Evolutionary conservation across 2,329 filamentous ascomycete species (phyloP), one percentile per base, ranked within the genome.

Genomic region (Colletotrichum higginsianum): DNA sequence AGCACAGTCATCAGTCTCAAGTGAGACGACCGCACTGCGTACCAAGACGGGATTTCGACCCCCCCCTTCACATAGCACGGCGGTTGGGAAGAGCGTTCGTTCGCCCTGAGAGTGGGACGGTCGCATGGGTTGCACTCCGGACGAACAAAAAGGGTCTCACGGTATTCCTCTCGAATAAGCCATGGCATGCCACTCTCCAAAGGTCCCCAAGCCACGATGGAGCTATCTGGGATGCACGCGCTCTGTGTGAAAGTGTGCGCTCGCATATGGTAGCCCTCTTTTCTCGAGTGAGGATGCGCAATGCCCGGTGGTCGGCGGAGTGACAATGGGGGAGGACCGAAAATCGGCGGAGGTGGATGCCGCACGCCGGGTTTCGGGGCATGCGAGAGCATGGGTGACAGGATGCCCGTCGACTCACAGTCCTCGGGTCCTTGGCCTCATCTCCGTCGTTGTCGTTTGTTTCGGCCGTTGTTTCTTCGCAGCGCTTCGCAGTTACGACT

Each of bases 261-360:
- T 62, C 47, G 49, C 16, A 30, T 38, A 35, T 55, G 46, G 47
- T n/a, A 4, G 21, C 9, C 49, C 35, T 35, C 13, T n/a, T 26
- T 21, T 21, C 47, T 46, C 38, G 15, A 55, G 21, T 42, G 61
- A 52, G 35, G 11, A 40, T 53, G 66, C 70, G 66, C 70, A 66
- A 72, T 71, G 61, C 66, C 66, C 66, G 70, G 70, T 66, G 60
- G 56, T 71, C 61, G 70, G 66, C 66, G 66, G 70, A 72, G 70
- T 57, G 66, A 71, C 55, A 26, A 72, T 72, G 66, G 70, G 60
- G 70, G 70, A 72, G 61, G 56, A 46, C 70, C 70, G 70, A 72
- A 61, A 72, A 72, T 61, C 70, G 66, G 67, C 70, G 67, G 66
- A 71, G 60, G 47, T 61, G 56, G 70, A 61, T 46, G 55, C 67